These are phyloP conservation scores for Oryza nivara DNA, from an alignment of 176 grass and related monocot genomes.

Conservation along the genomic window DNA sequence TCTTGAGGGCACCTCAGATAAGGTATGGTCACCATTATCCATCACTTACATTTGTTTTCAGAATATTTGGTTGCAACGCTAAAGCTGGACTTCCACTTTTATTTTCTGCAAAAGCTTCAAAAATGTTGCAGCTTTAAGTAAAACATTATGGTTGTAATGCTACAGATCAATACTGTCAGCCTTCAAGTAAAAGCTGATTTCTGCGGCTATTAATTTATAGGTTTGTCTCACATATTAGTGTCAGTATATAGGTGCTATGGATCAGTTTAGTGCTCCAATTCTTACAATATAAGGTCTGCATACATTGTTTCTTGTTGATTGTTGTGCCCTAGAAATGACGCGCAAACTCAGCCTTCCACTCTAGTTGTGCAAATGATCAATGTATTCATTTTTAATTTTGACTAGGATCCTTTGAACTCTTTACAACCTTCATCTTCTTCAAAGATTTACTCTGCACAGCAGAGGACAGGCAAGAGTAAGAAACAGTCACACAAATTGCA, in stretches of 20 bases:
- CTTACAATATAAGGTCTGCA: constrained; percentile 14
- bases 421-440: constrained; percentile 54
- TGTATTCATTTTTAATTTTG: constrained; percentile 31
- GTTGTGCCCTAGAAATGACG: constrained; percentile 19
- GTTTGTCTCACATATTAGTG: constrained; percentile 8
- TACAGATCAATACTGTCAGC: constrained; percentile 3
- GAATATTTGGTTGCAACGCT: constrained; percentile 12
- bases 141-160: background rate
- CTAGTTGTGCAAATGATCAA: constrained; percentile 1
- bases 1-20: constrained; percentile 40
- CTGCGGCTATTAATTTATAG: constrained; percentile 11
- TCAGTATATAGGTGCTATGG: constrained; percentile 20
- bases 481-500: constrained; percentile 43
- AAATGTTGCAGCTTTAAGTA: background rate
- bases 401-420: constrained; percentile 40
- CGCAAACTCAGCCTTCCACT: constrained; percentile 8
- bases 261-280: constrained; percentile 21
- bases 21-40: constrained; percentile 42
- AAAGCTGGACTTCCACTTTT: background rate
- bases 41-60: background rate
- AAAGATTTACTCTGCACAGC: constrained; percentile 43
- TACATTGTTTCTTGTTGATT: background rate
- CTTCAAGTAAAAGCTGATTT: constrained; percentile 17
- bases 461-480: constrained; percentile 54
- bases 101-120: constrained; percentile 16